Base-by-base conservation (phyloP, 1,284 basidiomycete species). In the Cystobasidium slooffiae region DNA sequence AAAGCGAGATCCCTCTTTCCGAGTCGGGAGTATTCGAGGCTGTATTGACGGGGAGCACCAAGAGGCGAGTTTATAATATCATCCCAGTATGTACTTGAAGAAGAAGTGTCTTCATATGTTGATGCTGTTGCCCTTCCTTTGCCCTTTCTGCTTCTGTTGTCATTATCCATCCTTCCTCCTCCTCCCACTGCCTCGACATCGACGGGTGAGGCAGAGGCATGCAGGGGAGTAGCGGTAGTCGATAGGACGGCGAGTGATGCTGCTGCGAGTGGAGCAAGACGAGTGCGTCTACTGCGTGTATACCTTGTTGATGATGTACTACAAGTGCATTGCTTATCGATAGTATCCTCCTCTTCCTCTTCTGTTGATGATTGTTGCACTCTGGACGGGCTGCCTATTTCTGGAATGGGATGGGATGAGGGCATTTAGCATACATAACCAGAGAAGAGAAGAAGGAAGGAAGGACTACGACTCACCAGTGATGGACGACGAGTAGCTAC, bases 311-410 rank as follows among this genome's bases (percentile, higher is more conserved):
- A 0, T 47, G 44, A 43, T 37, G 14, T 8, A 16, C 16, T 47
- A 31, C 61, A 63, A n/a, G 61, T 63, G 46, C 44, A 24, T n/a
- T n/a, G n/a, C n/a, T n/a, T n/a, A n/a, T n/a, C n/a, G 6, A 6
- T 61, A n/a, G 8, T 61, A 10, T 10, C n/a, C n/a, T 10, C 6
- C n/a, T 10, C 20, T 20, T 55, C 8, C 52, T 24, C 20, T 22
- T 20, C n/a, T 39, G 24, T 39, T 22, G 52, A 37, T 10, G 37
- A n/a, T 14, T 59, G 12, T 43, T 41, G 56, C 56, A 43, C 37
- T 59, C 56, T 39, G 37, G 56, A n/a, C 61, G 24, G 12, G 61
- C 41, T 63, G 61, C 61, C 61, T 63, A 63, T 63, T 63, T 63
- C 61, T 63, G 61, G 61, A 63, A 47, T 63, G 12, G 41, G n/a